Percentiles rank a stretch among this genome's conserved stretches.
These are phyloP conservation scores for Leccinum boreale DNA, from an alignment of 768 basidiomycete genomes.

Conservation along the genomic window DNA sequence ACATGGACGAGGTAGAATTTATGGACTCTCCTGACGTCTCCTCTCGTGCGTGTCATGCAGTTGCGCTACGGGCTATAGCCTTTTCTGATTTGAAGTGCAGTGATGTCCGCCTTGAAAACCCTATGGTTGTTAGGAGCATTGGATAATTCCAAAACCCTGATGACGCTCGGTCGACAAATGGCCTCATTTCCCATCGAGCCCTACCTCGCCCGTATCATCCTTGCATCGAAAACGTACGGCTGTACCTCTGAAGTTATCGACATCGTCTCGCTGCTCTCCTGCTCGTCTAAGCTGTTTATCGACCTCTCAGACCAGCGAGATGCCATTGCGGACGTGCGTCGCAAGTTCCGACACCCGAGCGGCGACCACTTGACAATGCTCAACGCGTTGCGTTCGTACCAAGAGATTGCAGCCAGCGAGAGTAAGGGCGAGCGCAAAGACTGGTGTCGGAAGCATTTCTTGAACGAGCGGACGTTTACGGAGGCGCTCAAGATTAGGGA, in stretches of 20 bases:
- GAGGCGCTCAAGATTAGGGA: conserved; percentile 78
- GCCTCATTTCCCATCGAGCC: conserved; percentile 93
- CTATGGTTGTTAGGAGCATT: conserved; percentile 82
- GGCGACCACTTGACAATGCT: conserved; percentile 93
- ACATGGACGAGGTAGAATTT: conserved; percentile 77
- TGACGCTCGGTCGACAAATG: conserved; percentile 77
- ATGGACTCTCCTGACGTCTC: conserved; percentile 84
- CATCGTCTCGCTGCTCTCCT: conserved; percentile 79
- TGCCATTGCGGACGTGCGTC: conserved; percentile 60
- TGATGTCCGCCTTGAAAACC: conserved; percentile 59
- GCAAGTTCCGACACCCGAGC: conserved; percentile 75
- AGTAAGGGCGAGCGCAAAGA: conserved; percentile 48
- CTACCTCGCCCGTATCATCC: conserved; percentile 64
- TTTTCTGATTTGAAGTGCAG: conserved; percentile 31
- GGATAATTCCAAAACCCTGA: conserved; percentile 61
- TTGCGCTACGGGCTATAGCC: too few relatives aligned
- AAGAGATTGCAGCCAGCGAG: conserved; percentile 55
- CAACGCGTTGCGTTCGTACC: conserved; percentile 80
- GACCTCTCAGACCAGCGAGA: conserved; percentile 77
- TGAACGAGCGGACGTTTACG: conserved; percentile 77
- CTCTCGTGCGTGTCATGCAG: conserved; percentile 52
- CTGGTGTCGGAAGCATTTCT: conserved; percentile 83
- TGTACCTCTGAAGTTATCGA: conserved; percentile 81
- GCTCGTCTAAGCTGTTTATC: conserved; percentile 78
- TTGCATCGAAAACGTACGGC: conserved; percentile 69